phyloP scores from a whole-genome alignment of 2,329 filamentous ascomycete genomes.

The Pseudomassariella vexata region DNA sequence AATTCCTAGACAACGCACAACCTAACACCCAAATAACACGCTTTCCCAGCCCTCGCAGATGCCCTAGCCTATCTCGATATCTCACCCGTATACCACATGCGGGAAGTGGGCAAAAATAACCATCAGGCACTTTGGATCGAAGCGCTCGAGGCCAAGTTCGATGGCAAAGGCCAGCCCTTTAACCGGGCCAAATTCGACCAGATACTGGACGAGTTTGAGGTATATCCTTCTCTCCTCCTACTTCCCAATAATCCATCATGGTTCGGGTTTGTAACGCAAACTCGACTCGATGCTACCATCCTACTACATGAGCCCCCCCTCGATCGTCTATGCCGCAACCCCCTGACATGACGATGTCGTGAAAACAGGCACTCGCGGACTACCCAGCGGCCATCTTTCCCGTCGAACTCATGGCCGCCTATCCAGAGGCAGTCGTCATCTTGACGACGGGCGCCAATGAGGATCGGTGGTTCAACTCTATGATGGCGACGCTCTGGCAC shows the following conservation, averaged over 20 bases:
- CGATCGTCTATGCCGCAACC: too few species aligned
- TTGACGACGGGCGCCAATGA: slow-evolving; percentile 53
- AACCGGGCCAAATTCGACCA: slow-evolving; percentile 25
- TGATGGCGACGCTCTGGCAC: slow-evolving; percentile 23
- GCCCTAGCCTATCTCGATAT: slow-evolving; percentile 23
- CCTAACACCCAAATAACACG: too few species aligned
- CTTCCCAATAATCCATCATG: too few species aligned
- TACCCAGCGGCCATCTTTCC: slow-evolving; percentile 35
- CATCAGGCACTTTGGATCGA: slow-evolving; percentile 27
- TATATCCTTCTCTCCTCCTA: too few species aligned
- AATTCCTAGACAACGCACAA: too few species aligned
- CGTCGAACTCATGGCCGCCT: slow-evolving; percentile 54
- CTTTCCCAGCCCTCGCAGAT: slow-evolving; percentile 21
- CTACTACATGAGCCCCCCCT: too few species aligned
- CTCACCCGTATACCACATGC: slow-evolving; percentile 27
- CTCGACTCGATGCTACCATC: slow-evolving; percentile 1
- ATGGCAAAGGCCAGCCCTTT: slow-evolving; percentile 17
- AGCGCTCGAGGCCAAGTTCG: slow-evolving; percentile 26
- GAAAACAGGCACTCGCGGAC: slow-evolving; percentile 19
- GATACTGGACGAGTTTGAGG: slow-evolving; percentile 26
- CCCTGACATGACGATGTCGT: too few species aligned
- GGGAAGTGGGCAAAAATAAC: slow-evolving; percentile 24
- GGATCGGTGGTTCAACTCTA: slow-evolving; percentile 49
- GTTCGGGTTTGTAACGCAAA: too few species aligned
- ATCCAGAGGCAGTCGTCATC: slow-evolving; percentile 58